Percentiles rank a stretch among this genome's conserved stretches.
These are phyloP conservation scores for Naganishia cerealis DNA, from an alignment of 1,284 basidiomycete genomes.

Conservation along the genomic window DNA sequence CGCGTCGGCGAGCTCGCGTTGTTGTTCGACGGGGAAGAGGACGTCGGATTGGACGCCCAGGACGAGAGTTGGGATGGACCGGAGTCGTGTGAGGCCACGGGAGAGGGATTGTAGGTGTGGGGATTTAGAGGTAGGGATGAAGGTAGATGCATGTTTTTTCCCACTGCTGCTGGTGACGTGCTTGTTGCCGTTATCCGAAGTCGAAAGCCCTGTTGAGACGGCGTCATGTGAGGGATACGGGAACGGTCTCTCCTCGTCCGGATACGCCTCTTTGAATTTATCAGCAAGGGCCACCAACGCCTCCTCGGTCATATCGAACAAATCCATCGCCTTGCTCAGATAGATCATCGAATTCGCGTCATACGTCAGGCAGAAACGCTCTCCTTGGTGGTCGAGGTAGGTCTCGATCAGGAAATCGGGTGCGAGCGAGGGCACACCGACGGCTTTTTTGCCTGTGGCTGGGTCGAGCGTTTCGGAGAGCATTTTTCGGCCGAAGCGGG, in stretches of 20 bases:
- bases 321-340: constrained; percentile 97
- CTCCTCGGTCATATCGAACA: constrained; percentile 90
- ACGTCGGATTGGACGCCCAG: constrained; percentile 97
- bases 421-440: constrained; percentile 72
- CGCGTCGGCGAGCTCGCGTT: constrained; percentile 90
- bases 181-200: not conserved
- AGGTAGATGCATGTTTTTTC: constrained; percentile 49
- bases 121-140: constrained; percentile 60
- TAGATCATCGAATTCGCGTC: constrained; percentile 99
- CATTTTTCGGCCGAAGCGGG: constrained; percentile 77
- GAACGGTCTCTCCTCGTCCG: constrained; percentile 46
- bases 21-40: constrained; percentile 95
- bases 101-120: constrained; percentile 79
- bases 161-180: constrained; percentile 23
- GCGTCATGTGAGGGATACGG: constrained; percentile 40
- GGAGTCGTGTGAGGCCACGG: constrained; percentile 74
- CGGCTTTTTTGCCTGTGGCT: constrained; percentile 35
- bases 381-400: constrained; percentile 96
- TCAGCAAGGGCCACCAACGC: constrained; percentile 68
- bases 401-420: constrained; percentile 99
- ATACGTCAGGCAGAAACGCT: constrained; percentile 96
- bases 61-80: constrained; percentile 76
- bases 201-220: not conserved
- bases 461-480: constrained; percentile 46
- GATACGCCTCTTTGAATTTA: constrained; percentile 47